Evolutionary conservation across 2,329 filamentous ascomycete species (phyloP).

Genomic region (Fusarium equiseti): DNA sequence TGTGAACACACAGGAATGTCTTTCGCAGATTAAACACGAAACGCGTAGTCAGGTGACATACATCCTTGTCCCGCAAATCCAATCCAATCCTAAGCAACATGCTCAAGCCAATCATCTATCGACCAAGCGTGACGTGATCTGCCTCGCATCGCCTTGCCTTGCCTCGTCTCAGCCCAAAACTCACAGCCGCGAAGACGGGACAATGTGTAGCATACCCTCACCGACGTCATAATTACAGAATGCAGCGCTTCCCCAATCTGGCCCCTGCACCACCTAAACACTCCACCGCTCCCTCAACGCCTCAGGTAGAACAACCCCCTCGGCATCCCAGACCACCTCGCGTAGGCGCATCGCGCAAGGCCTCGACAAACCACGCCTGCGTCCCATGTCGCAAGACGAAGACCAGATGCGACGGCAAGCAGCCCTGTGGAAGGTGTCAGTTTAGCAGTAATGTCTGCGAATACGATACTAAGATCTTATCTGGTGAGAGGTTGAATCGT

Average conservation of each 20-base stretch:
- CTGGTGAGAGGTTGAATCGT: conserved; percentile 24
- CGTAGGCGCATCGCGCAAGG: conserved; percentile 6
- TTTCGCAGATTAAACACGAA: not conserved
- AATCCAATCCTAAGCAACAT: no score
- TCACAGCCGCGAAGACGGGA: not conserved
- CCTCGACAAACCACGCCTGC: conserved; percentile 14
- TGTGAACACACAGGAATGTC: not conserved
- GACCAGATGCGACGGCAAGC: conserved; percentile 24
- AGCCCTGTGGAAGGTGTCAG: conserved; percentile 13
- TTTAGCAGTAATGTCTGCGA: conserved; percentile 4
- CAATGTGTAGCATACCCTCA: not conserved
- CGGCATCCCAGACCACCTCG: not conserved
- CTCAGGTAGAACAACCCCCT: not conserved
- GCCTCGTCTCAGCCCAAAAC: not conserved
- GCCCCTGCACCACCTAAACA: conserved; percentile 12
- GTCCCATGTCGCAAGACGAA: conserved; percentile 26
- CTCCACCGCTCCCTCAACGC: not conserved
- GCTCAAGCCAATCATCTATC: not conserved
- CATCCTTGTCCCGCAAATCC: not conserved
- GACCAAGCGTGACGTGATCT: not conserved
- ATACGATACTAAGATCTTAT: conserved; percentile 19
- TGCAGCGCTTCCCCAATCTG: conserved; percentile 20
- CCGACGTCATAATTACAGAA: conserved; percentile 21
- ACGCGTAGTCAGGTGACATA: conserved; percentile 13
- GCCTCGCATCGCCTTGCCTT: not conserved